Base-by-base conservation (phyloP, 345 rosid species). In the Heritiera fomes region DNA sequence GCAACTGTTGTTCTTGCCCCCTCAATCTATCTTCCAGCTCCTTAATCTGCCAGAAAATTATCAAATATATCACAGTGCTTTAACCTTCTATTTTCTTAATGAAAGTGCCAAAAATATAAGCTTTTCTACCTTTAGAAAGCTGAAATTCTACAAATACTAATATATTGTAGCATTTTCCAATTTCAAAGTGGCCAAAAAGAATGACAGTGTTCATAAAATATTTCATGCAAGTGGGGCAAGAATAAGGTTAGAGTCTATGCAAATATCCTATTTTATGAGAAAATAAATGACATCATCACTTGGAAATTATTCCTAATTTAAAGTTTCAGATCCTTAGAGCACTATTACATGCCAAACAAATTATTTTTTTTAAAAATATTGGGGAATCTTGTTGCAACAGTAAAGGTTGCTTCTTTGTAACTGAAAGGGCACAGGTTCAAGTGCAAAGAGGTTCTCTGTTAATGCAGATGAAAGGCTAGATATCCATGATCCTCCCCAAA, bases 21-120 rank as follows among this genome's bases (percentile, higher is more conserved):
- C 81, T 88, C 79, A 95, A 66, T 86, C 88, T 92, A 62, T 83
- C 87, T 84, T 95, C 94, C n/a, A 91, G 94, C 83, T 89, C 98
- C 85, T 90, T 93, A 59, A 93, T 88, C 98, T 94, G 91, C 62
- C 77, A 78, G 15, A 28, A 56, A 14, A 55, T 34, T 9, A 13
- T 49, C 23, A 30, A 38, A 41, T 61, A 11, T 32, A 72, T 71
- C n/a, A 75, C 32, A 34, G 71, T 41, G 75, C 70, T 64, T 38
- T 8, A 62, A 47, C 30, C 7, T 23, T 30, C 11, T 32, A 75
- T 13, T 43, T 23, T 49, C 8, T 76, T 12, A 53, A 47, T 50
- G 46, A 40, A 55, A 18, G 9, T 64, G 15, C 76, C 40, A 56
- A 53, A 2, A 13, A n/a, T n/a, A 56, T 8, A 56, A 2, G 18